Base-by-base conservation (phyloP, 179 eudicot genomes). In the Silene noctiflora region DNA sequence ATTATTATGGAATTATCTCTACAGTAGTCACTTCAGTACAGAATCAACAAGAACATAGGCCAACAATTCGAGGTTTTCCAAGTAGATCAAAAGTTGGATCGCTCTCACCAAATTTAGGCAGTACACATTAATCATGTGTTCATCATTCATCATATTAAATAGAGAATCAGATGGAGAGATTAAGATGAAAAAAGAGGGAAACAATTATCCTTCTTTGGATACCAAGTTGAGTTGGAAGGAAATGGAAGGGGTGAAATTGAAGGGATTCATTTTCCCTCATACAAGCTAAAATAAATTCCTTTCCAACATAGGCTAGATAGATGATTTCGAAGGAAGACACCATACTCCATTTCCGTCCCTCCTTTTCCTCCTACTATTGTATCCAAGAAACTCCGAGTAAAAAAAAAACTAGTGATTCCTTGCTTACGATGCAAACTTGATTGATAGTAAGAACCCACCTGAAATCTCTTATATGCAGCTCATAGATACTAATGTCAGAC, bases 401-500 rank as follows among this genome's bases (percentile, higher is more conserved):
- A 44, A 69, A 69, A 44, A 69, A 44, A 53, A 35, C 9, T 19
- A 68, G 17, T 20, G 10, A 67, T 14, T 67, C 46, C 48, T 67
- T 21, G 16, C 20, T 14, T 27, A 13, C 19, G 29, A 63, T 63
- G 67, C 14, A 24, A 17, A 35, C 17, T 5, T 35, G 22, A 19
- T 22, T 14, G 24, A 69, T 25, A 39, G 24, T 31, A 29, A 19
- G 79, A 68, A 79, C 70, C 69, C 61, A 93, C 99, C 99, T 95
- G 88, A 95, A 95, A 83, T 95, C 99, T 88, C 99, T 88, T 33
- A 93, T 83, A 82, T 95, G 99, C 83, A 95, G 84, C 81, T 95
- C 99, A 84, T 91, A 95, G 81, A 95, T 86, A 66, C 97, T 91
- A 87, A 88, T 82, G 76, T 95, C 99, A 76, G 94, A 86, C 75